A percentile compares a stretch with the other conserved stretches of the same genome.
These are phyloP conservation scores for Termitomyces titanicus DNA, from an alignment of 768 basidiomycete genomes.

Conservation along the genomic window DNA sequence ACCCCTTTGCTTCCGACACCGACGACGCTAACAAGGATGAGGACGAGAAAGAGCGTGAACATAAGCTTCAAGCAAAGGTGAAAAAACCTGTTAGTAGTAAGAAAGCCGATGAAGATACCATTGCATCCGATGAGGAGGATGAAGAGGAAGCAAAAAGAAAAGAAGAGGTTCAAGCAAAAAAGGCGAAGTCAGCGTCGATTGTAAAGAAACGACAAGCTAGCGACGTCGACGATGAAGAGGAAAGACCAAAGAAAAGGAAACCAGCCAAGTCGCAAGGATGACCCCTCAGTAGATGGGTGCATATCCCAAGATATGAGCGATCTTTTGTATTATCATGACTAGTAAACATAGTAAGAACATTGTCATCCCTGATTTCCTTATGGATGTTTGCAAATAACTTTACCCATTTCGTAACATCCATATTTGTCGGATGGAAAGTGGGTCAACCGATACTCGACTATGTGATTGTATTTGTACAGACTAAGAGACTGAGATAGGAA, in stretches of 20 bases:
- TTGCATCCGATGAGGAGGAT: constrained; percentile 28
- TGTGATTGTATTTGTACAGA: neutral
- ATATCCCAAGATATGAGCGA: neutral
- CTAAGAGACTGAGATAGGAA: neutral
- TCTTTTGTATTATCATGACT: too few species aligned
- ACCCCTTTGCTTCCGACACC: constrained; percentile 59
- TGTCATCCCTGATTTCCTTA: neutral
- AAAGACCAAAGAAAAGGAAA: constrained; percentile 34
- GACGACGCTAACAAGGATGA: constrained; percentile 25
- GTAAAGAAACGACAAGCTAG: constrained; percentile 19
- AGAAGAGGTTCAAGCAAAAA: constrained; percentile 1
- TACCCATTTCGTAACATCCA: too few species aligned
- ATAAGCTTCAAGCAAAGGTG: neutral
- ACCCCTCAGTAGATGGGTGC: neutral
- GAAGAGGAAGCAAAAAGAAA: constrained; percentile 13
- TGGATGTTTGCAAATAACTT: too few species aligned
- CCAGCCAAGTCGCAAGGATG: neutral
- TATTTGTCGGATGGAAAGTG: neutral
- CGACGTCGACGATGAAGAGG: constrained; percentile 18
- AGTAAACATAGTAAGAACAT: too few species aligned
- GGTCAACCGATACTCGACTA: neutral
- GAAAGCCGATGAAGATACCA: constrained; percentile 38
- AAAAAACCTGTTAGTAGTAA: constrained; percentile 46
- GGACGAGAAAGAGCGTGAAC: constrained; percentile 15
- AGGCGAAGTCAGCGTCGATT: neutral